Evolutionary conservation across 805 yeast species (phyloP).

Genomic region (Yamadazyma phyllophila): DNA sequence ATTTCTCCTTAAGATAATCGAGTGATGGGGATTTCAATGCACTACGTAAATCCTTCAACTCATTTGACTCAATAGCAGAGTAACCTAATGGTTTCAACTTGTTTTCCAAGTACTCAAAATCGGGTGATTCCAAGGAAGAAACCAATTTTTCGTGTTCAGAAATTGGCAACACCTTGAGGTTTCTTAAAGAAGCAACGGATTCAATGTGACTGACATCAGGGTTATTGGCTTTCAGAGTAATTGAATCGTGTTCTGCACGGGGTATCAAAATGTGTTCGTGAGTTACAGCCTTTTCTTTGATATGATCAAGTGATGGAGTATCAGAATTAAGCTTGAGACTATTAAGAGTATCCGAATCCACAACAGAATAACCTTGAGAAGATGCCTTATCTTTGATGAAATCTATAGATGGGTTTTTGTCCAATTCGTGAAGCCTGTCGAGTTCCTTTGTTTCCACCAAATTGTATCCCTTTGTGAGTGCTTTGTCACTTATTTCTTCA

Average conservation of each 20-base stretch:
- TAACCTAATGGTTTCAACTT: constrained; percentile 18
- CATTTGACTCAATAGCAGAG: constrained; percentile 2
- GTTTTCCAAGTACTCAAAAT: constrained; percentile 19
- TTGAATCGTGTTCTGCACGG: constrained; percentile 12
- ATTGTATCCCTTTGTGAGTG: constrained; percentile 11
- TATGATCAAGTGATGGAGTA: constrained; percentile 22
- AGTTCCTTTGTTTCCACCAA: constrained; percentile 14
- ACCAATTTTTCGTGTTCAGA: constrained; percentile 16
- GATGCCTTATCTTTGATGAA: constrained; percentile 6
- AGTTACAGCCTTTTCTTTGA: constrained; percentile 18
- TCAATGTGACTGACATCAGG: constrained; percentile 27
- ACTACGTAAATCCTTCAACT: constrained; percentile 12
- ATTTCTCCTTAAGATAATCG: constrained; percentile 10
- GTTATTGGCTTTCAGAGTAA: constrained; percentile 14
- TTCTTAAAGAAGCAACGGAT: constrained; percentile 19
- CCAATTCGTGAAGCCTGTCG: constrained; percentile 8
- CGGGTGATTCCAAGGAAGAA: constrained; percentile 19
- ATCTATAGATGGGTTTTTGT: constrained; percentile 9
- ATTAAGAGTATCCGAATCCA: constrained; percentile 16
- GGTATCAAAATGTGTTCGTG: constrained; percentile 18
- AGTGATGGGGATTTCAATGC: constrained; percentile 7
- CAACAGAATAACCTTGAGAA: constrained; percentile 5
- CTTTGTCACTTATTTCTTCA: constrained; percentile 22
- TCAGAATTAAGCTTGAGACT: constrained; percentile 22
- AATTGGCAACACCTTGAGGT: constrained; percentile 17